Percentiles rank a stretch among this genome's conserved stretches.
phyloP scores from a whole-genome alignment of 2,329 filamentous ascomycete genomes.

The Sphaerulina vaccinii region DNA sequence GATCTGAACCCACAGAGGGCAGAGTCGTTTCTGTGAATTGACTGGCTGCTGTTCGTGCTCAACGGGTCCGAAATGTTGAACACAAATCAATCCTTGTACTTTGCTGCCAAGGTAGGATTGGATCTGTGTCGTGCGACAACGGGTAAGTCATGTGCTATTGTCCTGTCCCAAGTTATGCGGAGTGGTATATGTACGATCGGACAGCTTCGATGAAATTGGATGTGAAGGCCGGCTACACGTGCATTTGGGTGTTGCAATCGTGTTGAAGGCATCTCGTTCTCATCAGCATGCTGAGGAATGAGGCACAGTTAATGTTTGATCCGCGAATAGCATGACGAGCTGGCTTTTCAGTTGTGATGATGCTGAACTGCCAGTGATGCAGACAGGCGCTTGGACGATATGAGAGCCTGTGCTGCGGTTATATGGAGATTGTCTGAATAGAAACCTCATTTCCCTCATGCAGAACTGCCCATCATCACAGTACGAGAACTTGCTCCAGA shows the following conservation, averaged over 20 bases:
- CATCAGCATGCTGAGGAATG: not conserved
- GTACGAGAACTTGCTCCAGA: too few species aligned
- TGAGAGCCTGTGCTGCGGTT: constrained; percentile 1
- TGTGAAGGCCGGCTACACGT: not conserved
- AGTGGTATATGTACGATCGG: constrained; percentile 1
- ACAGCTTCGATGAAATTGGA: constrained; percentile 4
- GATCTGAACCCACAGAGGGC: not conserved
- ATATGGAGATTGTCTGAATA: not conserved
- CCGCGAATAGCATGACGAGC: not conserved
- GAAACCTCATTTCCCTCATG: not conserved
- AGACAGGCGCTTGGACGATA: not conserved
- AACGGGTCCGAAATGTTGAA: not conserved
- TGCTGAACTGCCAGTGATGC: not conserved
- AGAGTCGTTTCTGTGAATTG: not conserved
- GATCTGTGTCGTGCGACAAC: not conserved
- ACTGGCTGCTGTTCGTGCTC: not conserved
- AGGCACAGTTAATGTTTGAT: too few species aligned
- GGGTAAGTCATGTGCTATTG: not conserved
- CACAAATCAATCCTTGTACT: not conserved
- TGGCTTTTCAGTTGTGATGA: not conserved
- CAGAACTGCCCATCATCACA: not conserved
- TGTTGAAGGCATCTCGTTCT: not conserved
- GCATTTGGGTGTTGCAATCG: not conserved
- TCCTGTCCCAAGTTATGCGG: not conserved
- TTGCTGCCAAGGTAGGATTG: not conserved